Percentiles rank a stretch among this genome's conserved stretches.
Evolutionary conservation across 2,329 filamentous ascomycete species (phyloP).

Genomic region (Ophiocordyceps sinensis): DNA sequence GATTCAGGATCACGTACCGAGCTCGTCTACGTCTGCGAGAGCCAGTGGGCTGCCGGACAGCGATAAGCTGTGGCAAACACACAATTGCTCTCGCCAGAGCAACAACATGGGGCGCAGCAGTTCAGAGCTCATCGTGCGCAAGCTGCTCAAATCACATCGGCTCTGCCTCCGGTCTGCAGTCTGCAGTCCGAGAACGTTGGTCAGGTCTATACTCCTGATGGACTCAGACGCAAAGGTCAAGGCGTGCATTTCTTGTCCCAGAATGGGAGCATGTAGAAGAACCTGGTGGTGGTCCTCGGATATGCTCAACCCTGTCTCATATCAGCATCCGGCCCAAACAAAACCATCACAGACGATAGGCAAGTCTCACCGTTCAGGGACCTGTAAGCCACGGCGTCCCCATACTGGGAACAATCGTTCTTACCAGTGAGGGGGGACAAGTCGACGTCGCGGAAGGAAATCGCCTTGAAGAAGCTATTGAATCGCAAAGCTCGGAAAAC

Average conservation of each 20-base stretch:
- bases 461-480: conserved; percentile 43
- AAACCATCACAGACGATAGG: background rate
- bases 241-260: conserved; percentile 42
- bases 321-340: background rate
- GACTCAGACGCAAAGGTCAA: conserved; percentile 40
- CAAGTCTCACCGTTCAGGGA: conserved; percentile 26
- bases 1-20: conserved; percentile 21
- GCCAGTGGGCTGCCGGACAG: conserved; percentile 35
- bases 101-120: conserved; percentile 34
- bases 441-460: conserved; percentile 40
- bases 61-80: conserved; percentile 34
- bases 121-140: conserved; percentile 19
- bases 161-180: conserved; percentile 8
- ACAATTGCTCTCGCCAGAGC: conserved; percentile 30
- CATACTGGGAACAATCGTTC: conserved; percentile 28
- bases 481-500: conserved; percentile 41
- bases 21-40: conserved; percentile 29
- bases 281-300: conserved; percentile 32
- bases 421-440: conserved; percentile 24
- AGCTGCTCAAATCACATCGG: conserved; percentile 8
- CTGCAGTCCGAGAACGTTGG: conserved; percentile 23
- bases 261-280: conserved; percentile 31
- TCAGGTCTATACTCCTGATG: conserved; percentile 38
- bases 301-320: conserved; percentile 25
- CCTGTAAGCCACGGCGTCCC: conserved; percentile 33